Percentiles rank a stretch among this genome's conserved stretches.
These are phyloP conservation scores for Monosporascus sp. DNA, from an alignment of 2,329 filamentous ascomycete species.

Conservation along the genomic window DNA sequence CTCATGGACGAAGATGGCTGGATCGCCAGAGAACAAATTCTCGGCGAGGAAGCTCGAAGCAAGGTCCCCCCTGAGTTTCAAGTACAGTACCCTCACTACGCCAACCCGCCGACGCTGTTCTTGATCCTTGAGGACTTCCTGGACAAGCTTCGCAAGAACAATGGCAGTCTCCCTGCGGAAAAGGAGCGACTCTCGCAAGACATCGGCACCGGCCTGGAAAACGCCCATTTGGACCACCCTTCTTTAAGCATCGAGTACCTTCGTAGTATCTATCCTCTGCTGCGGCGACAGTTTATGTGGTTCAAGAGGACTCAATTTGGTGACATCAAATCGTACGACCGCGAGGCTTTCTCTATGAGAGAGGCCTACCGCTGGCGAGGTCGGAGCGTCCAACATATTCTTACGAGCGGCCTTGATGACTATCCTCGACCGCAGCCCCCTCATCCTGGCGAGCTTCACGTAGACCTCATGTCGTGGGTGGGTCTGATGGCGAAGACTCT, in stretches of 20 bases:
- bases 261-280: conserved; percentile 52
- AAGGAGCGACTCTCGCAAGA: conserved; percentile 38
- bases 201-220: conserved; percentile 43
- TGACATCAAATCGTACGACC: conserved; percentile 86
- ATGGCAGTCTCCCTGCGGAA: conserved; percentile 38
- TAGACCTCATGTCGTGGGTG: conserved; percentile 94
- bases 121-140: conserved; percentile 81
- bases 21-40: conserved; percentile 94
- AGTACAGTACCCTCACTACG: conserved; percentile 93
- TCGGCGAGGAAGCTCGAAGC: conserved; percentile 84
- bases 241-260: conserved; percentile 21
- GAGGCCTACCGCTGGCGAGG: conserved; percentile 96
- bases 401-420: conserved; percentile 93
- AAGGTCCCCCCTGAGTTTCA: conserved; percentile 94
- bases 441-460: conserved; percentile 90
- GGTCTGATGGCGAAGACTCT: conserved; percentile 93
- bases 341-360: conserved; percentile 78
- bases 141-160: conserved; percentile 61
- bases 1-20: conserved; percentile 96
- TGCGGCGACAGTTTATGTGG: conserved; percentile 89
- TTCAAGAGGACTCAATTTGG: conserved; percentile 88
- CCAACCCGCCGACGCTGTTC: conserved; percentile 93
- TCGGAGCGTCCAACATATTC: conserved; percentile 75
- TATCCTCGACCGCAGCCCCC: conserved; percentile 92
- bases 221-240: conserved; percentile 58